Conservation (phyloP, 192 early-diverging fungal genomes). For the Rhizophagus sp. region DNA sequence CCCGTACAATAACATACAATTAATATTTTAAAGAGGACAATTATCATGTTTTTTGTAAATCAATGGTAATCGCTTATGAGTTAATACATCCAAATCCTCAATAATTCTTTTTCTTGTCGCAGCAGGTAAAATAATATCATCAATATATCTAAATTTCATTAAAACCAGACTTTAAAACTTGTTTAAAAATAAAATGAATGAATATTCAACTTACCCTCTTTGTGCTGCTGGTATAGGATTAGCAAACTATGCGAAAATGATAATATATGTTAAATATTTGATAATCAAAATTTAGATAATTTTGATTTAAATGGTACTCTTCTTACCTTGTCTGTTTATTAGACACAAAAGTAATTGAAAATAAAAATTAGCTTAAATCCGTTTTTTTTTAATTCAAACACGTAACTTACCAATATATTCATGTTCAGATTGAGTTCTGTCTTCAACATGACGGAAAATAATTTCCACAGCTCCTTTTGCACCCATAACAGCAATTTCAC, state of each 20-base stretch:
- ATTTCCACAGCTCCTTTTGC: slow-evolving; percentile 88
- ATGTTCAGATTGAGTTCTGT: slow-evolving; percentile 68
- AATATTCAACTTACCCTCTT: slow-evolving; percentile 66
- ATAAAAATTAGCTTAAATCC: background rate
- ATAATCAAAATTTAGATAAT: background rate
- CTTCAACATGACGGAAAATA: slow-evolving; percentile 77
- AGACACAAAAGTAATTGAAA: background rate
- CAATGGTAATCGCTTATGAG: slow-evolving; percentile 71
- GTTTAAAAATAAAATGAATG: background rate
- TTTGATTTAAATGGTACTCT: background rate
- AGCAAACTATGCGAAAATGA: slow-evolving; percentile 58
- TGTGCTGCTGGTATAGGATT: slow-evolving; percentile 94
- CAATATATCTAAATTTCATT: slow-evolving; percentile 32
- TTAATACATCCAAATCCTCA: slow-evolving; percentile 82
- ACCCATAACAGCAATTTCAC: slow-evolving; percentile 98
- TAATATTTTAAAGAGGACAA: slow-evolving; percentile 83
- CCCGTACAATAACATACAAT: too few relatives aligned
- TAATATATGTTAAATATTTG: background rate
- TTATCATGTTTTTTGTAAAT: slow-evolving; percentile 96
- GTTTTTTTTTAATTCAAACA: background rate
- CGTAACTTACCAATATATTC: slow-evolving; percentile 75
- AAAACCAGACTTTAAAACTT: background rate
- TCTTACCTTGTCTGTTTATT: background rate
- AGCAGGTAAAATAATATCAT: slow-evolving; percentile 72
- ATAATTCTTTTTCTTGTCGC: slow-evolving; percentile 80